phyloP scores from a whole-genome alignment of 1,284 basidiomycete genomes.

The Ceratobasidium sp. region DNA sequence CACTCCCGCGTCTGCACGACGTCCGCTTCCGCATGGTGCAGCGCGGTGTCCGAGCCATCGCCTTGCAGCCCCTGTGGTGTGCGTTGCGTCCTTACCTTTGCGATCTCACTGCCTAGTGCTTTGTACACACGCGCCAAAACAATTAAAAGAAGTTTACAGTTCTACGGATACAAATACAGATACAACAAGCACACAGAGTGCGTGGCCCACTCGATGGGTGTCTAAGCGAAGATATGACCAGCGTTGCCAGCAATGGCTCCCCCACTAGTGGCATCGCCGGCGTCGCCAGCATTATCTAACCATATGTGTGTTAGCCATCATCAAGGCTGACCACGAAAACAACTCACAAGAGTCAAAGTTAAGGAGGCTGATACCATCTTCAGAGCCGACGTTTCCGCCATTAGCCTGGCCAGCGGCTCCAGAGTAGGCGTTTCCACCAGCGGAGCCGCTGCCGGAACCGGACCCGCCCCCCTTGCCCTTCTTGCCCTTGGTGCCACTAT shows the following conservation, averaged over 20 bases:
- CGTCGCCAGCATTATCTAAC: slow-evolving; percentile 31
- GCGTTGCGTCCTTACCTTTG: slow-evolving; percentile 77
- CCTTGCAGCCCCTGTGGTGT: slow-evolving; percentile 87
- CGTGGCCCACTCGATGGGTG: not conserved
- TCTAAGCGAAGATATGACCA: slow-evolving; percentile 33
- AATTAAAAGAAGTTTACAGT: slow-evolving; percentile 19
- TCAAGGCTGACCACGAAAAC: not conserved
- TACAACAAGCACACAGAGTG: slow-evolving; percentile 17
- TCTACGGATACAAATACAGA: slow-evolving; percentile 39
- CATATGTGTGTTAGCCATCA: not conserved
- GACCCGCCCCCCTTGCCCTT: slow-evolving; percentile 37
- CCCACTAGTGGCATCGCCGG: slow-evolving; percentile 38
- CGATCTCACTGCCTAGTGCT: slow-evolving; percentile 57
- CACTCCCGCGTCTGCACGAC: slow-evolving; percentile 83
- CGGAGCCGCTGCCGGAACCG: slow-evolving; percentile 28
- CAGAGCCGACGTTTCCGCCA: slow-evolving; percentile 8
- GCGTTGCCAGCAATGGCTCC: slow-evolving; percentile 25
- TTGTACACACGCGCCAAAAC: slow-evolving; percentile 8
- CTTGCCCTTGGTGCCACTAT: slow-evolving; percentile 35
- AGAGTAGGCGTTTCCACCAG: slow-evolving; percentile 34
- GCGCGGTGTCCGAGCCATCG: slow-evolving; percentile 74
- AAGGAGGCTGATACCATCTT: slow-evolving; percentile 21
- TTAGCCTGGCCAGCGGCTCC: slow-evolving; percentile 31
- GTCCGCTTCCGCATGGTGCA: slow-evolving; percentile 75
- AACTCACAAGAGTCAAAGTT: slow-evolving; percentile 38